Conservation (phyloP, 768 basidiomycete genomes). For the Lactarius pseudohatsudake region DNA sequence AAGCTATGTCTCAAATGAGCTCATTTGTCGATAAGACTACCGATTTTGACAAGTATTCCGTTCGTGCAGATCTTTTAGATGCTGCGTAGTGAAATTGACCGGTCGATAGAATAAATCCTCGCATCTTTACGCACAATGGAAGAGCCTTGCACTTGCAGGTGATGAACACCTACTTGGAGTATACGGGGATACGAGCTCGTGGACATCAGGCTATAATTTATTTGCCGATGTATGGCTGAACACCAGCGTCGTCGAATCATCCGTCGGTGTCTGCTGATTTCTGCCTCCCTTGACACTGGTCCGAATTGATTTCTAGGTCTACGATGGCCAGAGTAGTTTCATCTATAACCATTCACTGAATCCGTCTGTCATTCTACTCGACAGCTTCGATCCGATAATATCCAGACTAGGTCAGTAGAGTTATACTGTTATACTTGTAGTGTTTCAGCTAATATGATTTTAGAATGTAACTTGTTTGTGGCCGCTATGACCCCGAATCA, state of each 20-base stretch:
- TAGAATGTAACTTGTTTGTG: constrained; percentile 22
- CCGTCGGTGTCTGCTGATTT: constrained; percentile 12
- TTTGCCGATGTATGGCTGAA: constrained; percentile 58
- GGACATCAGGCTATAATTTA: constrained; percentile 64
- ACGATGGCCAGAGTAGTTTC: constrained; percentile 9
- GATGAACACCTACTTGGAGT: constrained; percentile 14
- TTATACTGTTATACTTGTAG: not conserved
- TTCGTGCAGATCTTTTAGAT: constrained; percentile 21
- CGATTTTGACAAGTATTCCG: constrained; percentile 32
- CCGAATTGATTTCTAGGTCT: constrained; percentile 12
- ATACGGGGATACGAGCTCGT: constrained; percentile 37
- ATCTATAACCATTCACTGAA: not conserved
- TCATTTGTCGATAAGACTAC: constrained; percentile 29
- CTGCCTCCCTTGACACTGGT: not conserved
- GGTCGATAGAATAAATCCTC: not conserved
- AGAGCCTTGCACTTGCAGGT: constrained; percentile 11
- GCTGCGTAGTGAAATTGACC: not conserved
- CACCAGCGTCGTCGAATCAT: constrained; percentile 46
- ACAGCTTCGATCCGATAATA: not conserved
- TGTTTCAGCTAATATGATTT: not conserved
- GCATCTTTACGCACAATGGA: constrained; percentile 16
- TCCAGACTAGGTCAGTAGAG: not conserved
- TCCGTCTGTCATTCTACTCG: constrained; percentile 18
- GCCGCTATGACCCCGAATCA: constrained; percentile 10
- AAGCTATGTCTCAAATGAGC: constrained; percentile 60